Percentiles rank a stretch among this genome's conserved stretches.
phyloP scores from a whole-genome alignment of 371 early-diverging fungal species.

The Neoconidiobolus thromboides region DNA sequence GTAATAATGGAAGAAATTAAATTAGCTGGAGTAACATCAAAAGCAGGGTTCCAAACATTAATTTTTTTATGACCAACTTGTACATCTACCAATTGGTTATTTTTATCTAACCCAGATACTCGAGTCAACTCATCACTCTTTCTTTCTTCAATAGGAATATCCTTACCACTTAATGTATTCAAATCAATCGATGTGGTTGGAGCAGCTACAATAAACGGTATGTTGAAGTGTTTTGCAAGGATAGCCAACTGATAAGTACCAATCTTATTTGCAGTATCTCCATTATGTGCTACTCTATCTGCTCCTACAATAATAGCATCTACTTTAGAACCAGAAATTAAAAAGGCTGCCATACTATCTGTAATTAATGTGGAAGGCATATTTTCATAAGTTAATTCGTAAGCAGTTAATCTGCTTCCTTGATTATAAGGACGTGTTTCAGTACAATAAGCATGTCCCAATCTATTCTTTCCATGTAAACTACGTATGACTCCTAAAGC shows the following conservation, averaged over 20 bases:
- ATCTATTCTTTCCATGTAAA: slow-evolving; percentile 26
- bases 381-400: slow-evolving; percentile 77
- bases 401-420: slow-evolving; percentile 85
- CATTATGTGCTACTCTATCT: slow-evolving; percentile 88
- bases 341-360: slow-evolving; percentile 78
- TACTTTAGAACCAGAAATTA: slow-evolving; percentile 35
- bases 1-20: slow-evolving; percentile 88
- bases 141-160: slow-evolving; percentile 79
- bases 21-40: slow-evolving; percentile 80
- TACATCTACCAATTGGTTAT: slow-evolving; percentile 26
- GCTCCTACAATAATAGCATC: slow-evolving; percentile 89
- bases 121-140: slow-evolving; percentile 51
- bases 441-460: slow-evolving; percentile 77
- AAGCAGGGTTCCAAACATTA: slow-evolving; percentile 88
- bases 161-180: slow-evolving; percentile 34
- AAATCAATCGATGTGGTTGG: slow-evolving; percentile 85
- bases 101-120: slow-evolving; percentile 35
- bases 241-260: slow-evolving; percentile 94
- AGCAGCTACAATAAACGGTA: slow-evolving; percentile 85
- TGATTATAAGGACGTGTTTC: slow-evolving; percentile 96
- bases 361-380: slow-evolving; percentile 82
- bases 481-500: slow-evolving; percentile 76
- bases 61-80: slow-evolving; percentile 69
- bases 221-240: slow-evolving; percentile 62
- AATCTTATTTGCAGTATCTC: slow-evolving; percentile 96